Evolutionary conservation across 257 asterid genomes (phyloP).

Genomic region (Nyctanthes arbortristis): DNA sequence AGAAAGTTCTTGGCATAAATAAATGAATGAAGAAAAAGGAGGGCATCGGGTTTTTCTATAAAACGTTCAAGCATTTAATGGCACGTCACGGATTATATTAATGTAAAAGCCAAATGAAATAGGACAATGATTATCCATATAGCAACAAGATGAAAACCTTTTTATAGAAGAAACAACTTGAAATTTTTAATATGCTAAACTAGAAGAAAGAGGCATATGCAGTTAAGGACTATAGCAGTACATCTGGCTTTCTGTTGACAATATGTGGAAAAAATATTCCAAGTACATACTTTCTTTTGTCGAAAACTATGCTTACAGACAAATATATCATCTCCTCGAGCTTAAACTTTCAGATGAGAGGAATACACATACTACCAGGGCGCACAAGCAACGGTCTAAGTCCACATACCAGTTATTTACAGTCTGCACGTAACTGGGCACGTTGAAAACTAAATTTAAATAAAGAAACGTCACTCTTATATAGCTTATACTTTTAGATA

Average conservation of each 20-base stretch:
- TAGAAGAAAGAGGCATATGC: background rate
- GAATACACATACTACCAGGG: background rate
- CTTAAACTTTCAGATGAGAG: background rate
- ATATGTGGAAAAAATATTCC: background rate
- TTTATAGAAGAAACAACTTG: background rate
- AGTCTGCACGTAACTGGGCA: background rate
- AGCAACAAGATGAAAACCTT: background rate
- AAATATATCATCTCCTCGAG: background rate
- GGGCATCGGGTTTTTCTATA: slow-evolving; percentile 12
- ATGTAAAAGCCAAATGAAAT: slow-evolving; percentile 4
- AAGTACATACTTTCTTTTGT: background rate
- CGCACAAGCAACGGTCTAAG: background rate
- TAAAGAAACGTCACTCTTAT: background rate
- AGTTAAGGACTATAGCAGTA: background rate
- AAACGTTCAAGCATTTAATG: slow-evolving; percentile 9
- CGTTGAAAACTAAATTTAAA: background rate
- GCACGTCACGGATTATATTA: background rate
- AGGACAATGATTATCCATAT: background rate
- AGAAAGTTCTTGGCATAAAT: slow-evolving; percentile 12
- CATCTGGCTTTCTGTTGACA: background rate
- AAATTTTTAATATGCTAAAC: background rate
- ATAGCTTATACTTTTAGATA: background rate
- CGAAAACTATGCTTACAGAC: background rate
- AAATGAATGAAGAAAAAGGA: slow-evolving; percentile 13
- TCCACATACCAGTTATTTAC: background rate